Evolutionary conservation across 2,329 filamentous ascomycete genomes (phyloP).

Genomic region (Sclerotinia nivalis): DNA sequence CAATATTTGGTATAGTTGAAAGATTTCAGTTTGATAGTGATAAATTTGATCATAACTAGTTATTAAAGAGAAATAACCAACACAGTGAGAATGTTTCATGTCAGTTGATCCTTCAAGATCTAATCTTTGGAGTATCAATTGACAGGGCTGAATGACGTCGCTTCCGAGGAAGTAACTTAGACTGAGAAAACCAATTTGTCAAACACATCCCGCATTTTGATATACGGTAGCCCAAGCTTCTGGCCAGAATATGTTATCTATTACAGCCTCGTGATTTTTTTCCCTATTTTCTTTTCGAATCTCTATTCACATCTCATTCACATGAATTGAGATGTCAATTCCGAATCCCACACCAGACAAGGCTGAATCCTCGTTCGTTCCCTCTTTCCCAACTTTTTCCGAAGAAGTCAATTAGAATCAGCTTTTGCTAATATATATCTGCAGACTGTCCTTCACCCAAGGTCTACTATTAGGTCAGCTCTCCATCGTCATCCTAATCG

Average conservation of each 20-base stretch:
- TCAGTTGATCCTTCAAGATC: neutral
- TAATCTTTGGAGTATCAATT: neutral
- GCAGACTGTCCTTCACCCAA: slow-evolving; percentile 85
- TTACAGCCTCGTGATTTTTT: neutral
- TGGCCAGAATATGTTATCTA: neutral
- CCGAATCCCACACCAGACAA: slow-evolving; percentile 24
- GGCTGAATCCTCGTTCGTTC: slow-evolving; percentile 47
- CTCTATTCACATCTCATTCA: neutral
- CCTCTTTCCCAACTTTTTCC: slow-evolving; percentile 19
- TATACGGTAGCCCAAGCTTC: neutral
- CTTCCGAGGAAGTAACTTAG: slow-evolving; percentile 9
- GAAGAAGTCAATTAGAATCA: slow-evolving; percentile 12
- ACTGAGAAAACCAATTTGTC: slow-evolving; percentile 1
- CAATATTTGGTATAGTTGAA: neutral
- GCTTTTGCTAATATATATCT: neutral
- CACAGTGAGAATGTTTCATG: too few species aligned
- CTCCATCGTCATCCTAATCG: slow-evolving; percentile 85
- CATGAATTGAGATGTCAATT: slow-evolving; percentile 20
- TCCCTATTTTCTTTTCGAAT: neutral
- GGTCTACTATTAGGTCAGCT: slow-evolving; percentile 92
- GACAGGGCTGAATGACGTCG: slow-evolving; percentile 19
- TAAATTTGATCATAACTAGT: neutral
- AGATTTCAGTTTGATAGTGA: neutral
- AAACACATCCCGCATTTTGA: slow-evolving; percentile 16
- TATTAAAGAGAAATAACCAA: too few species aligned